Evolutionary conservation across 2,329 filamentous ascomycete species (phyloP).

Genomic region (Coccinonectria pachysandricola): DNA sequence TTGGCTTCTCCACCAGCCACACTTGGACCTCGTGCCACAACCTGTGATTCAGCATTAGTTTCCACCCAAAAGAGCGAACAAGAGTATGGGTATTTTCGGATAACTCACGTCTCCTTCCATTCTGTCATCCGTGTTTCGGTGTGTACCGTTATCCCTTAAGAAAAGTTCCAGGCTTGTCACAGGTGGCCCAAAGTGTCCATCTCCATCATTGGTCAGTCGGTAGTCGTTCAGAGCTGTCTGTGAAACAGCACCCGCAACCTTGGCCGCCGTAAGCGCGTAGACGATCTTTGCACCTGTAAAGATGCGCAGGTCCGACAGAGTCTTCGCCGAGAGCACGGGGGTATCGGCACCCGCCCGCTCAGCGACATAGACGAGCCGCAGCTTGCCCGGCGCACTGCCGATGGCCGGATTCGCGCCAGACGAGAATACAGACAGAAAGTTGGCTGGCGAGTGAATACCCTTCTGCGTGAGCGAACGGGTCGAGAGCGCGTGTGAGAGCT

Average conservation of each 20-base stretch:
- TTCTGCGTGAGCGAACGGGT: conserved; percentile 56
- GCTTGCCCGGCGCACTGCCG: conserved; percentile 56
- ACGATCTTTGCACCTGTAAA: conserved; percentile 71
- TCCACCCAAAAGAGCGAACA: too few species aligned
- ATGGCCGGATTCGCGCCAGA: conserved; percentile 50
- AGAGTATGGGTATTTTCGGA: too few species aligned
- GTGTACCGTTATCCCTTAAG: conserved; percentile 49
- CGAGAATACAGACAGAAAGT: conserved; percentile 36
- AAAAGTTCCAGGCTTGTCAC: conserved; percentile 71
- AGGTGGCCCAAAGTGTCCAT: conserved; percentile 69
- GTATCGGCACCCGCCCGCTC: conserved; percentile 56
- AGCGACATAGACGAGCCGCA: conserved; percentile 72
- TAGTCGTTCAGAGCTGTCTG: conserved; percentile 90
- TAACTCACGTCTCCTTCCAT: conserved; percentile 55
- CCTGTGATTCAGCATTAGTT: conserved; percentile 39
- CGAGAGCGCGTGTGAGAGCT: conserved; percentile 61
- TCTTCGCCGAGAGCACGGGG: conserved; percentile 54
- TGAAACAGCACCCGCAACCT: conserved; percentile 79
- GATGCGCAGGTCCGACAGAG: conserved; percentile 71
- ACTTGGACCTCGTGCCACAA: conserved; percentile 61
- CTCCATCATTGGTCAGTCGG: conserved; percentile 37
- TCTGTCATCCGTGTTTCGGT: conserved; percentile 53
- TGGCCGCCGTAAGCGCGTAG: conserved; percentile 72
- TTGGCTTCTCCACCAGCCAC: conserved; percentile 58
- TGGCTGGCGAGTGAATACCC: conserved; percentile 59